Evolutionary conservation across 2,329 filamentous ascomycete genomes (phyloP).

Genomic region (Eutypella sp.): DNA sequence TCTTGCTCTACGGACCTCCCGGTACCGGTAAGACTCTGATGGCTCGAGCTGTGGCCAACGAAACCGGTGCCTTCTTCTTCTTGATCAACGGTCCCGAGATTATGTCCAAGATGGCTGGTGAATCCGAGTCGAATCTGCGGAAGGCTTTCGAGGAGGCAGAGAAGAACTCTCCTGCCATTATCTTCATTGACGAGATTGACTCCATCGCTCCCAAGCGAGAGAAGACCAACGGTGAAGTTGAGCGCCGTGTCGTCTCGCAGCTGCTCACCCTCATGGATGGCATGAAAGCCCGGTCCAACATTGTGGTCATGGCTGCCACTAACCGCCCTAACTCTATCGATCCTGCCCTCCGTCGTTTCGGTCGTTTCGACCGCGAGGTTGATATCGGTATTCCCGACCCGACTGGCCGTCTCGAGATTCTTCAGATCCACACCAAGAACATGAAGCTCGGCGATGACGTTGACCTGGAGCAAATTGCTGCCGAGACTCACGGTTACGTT

Average conservation of each 20-base stretch:
- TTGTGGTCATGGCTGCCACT: constrained; percentile 98
- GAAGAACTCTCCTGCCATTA: constrained; percentile 98
- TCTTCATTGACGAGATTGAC: constrained; percentile 99
- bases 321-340: constrained; percentile 99
- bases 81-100: constrained; percentile 98
- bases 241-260: constrained; percentile 97
- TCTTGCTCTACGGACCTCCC: constrained; percentile 91
- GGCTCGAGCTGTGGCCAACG: constrained; percentile 97
- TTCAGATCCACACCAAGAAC: constrained; percentile 99
- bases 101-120: constrained; percentile 99
- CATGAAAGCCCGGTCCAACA: constrained; percentile 98
- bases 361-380: constrained; percentile 97
- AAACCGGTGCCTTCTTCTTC: constrained; percentile 99
- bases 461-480: constrained; percentile 91
- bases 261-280: constrained; percentile 96
- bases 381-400: constrained; percentile 98
- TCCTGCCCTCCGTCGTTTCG: constrained; percentile 93
- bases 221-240: constrained; percentile 98
- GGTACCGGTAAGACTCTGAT: constrained; percentile 99
- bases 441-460: constrained; percentile 99
- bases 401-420: constrained; percentile 95
- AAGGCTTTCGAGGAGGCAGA: constrained; percentile 99
- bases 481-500: constrained; percentile 98
- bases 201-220: constrained; percentile 99
- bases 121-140: constrained; percentile 95